Evolutionary conservation across 2,329 filamentous ascomycete genomes (phyloP).

Genomic region (Talaromyces sp.): DNA sequence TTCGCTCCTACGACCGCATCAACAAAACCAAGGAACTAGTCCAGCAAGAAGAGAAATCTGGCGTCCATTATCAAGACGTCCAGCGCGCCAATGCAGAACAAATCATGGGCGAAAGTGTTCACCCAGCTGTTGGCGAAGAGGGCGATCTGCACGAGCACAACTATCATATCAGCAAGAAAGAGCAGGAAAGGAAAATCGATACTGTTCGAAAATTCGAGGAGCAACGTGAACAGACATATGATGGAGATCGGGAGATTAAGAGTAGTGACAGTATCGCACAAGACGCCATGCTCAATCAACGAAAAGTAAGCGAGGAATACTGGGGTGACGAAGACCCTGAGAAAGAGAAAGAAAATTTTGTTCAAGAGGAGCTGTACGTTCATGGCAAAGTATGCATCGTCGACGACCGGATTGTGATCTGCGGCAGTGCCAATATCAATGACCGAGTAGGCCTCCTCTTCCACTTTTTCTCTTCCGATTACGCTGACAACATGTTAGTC

Average conservation of each 20-base stretch:
- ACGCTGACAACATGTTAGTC: constrained; percentile 53
- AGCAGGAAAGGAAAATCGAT: constrained; percentile 34
- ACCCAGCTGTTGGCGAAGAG: constrained; percentile 44
- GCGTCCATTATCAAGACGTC: constrained; percentile 73
- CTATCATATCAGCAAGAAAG: constrained; percentile 30
- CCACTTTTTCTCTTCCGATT: background rate
- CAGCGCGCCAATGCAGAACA: constrained; percentile 76
- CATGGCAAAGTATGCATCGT: constrained; percentile 84
- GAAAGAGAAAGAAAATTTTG: constrained; percentile 80
- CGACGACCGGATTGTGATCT: constrained; percentile 77
- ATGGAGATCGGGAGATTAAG: constrained; percentile 24
- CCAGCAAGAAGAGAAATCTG: constrained; percentile 72
- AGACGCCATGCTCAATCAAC: constrained; percentile 73
- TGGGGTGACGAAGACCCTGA: constrained; percentile 72
- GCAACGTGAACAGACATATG: constrained; percentile 39
- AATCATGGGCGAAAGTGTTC: constrained; percentile 73
- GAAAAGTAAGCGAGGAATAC: constrained; percentile 63
- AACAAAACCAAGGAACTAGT: constrained; percentile 68
- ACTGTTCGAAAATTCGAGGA: constrained; percentile 49
- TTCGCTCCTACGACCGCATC: constrained; percentile 87
- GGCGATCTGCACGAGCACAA: constrained; percentile 48
- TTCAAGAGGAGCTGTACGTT: constrained; percentile 95
- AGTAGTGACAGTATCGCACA: constrained; percentile 65
- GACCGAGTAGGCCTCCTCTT: constrained; percentile 50
- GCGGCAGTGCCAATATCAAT: constrained; percentile 71